Conservation (phyloP, 2,329 filamentous ascomycete species). For the Raffaelea deltoideospora region DNA sequence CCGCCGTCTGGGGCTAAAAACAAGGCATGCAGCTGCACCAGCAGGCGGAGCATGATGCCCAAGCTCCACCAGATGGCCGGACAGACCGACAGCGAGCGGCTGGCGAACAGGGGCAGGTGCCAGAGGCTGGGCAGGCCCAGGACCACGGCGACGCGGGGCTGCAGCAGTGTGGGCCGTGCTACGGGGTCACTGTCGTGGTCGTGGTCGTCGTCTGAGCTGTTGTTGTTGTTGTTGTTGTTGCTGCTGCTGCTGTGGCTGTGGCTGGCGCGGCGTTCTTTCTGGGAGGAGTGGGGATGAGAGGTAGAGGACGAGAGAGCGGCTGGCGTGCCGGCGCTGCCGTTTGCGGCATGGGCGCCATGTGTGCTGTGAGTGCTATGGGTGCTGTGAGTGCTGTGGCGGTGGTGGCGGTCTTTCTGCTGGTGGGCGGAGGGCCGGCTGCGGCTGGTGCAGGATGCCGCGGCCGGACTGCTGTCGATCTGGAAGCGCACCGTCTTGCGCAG, state of each 20-base stretch:
- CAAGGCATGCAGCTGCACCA: conserved; percentile 41
- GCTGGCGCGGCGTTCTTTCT: not conserved
- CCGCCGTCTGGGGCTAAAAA: conserved; percentile 2
- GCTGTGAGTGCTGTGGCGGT: not conserved
- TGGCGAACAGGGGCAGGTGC: conserved; percentile 58
- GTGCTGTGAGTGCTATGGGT: not conserved
- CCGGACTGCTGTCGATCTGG: conserved; percentile 1
- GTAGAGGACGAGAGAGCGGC: no score
- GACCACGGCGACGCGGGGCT: conserved; percentile 65
- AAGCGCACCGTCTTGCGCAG: conserved; percentile 9
- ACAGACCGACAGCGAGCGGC: conserved; percentile 55
- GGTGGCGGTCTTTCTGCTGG: not conserved
- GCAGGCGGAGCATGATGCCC: conserved; percentile 51
- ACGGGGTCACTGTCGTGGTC: conserved; percentile 4
- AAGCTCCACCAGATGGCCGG: conserved; percentile 60
- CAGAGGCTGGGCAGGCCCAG: conserved; percentile 58
- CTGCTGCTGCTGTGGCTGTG: not conserved
- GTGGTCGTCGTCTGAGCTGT: not conserved
- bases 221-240: not conserved
- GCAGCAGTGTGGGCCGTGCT: conserved; percentile 34
- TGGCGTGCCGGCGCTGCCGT: not conserved
- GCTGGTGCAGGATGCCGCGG: conserved; percentile 1
- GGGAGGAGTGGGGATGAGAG: no score
- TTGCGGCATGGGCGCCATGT: not conserved
- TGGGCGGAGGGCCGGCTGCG: not conserved